Evolutionary conservation across 2,329 filamentous ascomycete genomes (phyloP), one percentile per base, ranked within the genome.

Genomic region (Cladobotryum mycophilum): DNA sequence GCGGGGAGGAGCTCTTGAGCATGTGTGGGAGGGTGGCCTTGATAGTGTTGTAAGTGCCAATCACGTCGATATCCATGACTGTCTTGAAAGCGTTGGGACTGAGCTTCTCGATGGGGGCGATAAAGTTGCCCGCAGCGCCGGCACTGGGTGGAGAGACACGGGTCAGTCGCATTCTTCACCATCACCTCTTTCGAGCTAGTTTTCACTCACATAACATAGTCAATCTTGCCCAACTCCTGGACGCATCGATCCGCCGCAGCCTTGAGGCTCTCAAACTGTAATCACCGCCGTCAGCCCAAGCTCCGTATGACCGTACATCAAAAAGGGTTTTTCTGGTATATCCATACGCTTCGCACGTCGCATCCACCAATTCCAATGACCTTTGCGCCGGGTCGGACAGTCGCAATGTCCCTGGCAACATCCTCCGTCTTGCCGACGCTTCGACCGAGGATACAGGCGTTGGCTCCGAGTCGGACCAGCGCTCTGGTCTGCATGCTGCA

Each of bases 401-500:
- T 86, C 9, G 87, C 87, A 59, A 99, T 92, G 60, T 93, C 89
- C 56, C 79, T 79, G 4, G 93, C 93, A 61, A 82, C 85, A 2
- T 72, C 70, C 67, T 93, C 86, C 0, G 92, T 97, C 76, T 96
- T 96, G 60, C 89, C 83, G 41, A 85, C 80, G 66, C 89, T 96
- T 59, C 93, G 86, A 38, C 93, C 93, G 51, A 97, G 81, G 63
- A 99, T 97, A 70, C 88, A 95, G 45, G 93, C 93, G 61, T 97
- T 86, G 41, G 90, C 92, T 48, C 93, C 93, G 7, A 99, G 82
- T 55, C 91, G 81, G 20, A 99, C 90, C 53, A 99, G 76, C 4
- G 93, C 93, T 57, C 90, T 82, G 33, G 95, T 93, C 73, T 97
- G 93, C 49, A 88, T 90, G 61, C 87, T 93, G 74, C 93, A 96